These are phyloP conservation scores for Pestalotiopsis sp. DNA, from an alignment of 2,329 filamentous ascomycete species.

Conservation along the genomic window DNA sequence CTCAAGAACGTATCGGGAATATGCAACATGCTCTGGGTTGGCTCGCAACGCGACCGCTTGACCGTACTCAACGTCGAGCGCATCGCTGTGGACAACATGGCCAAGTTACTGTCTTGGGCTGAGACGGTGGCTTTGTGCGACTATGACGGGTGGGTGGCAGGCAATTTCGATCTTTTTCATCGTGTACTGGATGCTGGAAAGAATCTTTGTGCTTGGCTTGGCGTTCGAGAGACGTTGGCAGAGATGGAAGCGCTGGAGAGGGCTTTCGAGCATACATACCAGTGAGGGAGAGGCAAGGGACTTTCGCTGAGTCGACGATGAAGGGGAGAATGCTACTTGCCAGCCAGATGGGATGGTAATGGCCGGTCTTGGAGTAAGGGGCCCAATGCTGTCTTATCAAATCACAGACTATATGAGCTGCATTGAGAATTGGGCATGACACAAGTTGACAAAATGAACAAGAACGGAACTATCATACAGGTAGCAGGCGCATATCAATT, in stretches of 20 bases:
- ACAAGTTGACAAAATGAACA: background rate
- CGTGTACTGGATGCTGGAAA: conserved; percentile 23
- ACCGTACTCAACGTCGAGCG: conserved; percentile 32
- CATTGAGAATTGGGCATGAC: no score
- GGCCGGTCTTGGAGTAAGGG: no score
- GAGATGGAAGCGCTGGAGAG: conserved; percentile 18
- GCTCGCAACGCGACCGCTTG: conserved; percentile 31
- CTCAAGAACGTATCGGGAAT: conserved; percentile 33
- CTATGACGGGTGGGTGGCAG: conserved; percentile 20
- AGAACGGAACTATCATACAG: background rate
- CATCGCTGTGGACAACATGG: conserved; percentile 31
- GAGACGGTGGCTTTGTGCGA: conserved; percentile 30
- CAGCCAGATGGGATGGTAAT: no score
- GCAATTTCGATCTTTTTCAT: conserved; percentile 5
- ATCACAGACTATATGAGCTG: no score
- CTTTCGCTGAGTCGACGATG: no score
- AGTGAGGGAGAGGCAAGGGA: no score
- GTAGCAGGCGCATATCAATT: background rate
- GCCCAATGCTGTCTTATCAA: no score
- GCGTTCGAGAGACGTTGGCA: conserved; percentile 19
- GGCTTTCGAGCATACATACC: background rate
- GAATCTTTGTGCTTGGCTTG: conserved; percentile 28
- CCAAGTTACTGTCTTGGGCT: conserved; percentile 29
- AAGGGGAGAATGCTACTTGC: no score
- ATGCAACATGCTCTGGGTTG: conserved; percentile 33